phyloP scores from a whole-genome alignment of 768 basidiomycete genomes.

The Dacryopinax primogenitus region DNA sequence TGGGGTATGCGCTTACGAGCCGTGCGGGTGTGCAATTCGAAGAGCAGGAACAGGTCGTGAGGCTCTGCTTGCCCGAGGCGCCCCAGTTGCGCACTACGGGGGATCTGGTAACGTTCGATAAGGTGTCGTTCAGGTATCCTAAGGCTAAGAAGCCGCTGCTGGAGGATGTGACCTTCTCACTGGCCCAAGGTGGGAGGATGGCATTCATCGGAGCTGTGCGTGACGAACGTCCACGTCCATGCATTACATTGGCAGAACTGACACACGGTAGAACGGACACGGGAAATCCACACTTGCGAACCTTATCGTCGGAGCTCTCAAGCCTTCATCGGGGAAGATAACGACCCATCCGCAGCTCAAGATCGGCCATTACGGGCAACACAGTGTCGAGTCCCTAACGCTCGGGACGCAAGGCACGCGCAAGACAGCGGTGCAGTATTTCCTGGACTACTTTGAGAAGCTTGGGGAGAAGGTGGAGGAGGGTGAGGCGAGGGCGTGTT shows the following conservation, averaged over 20 bases:
- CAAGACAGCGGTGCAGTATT: conserved; percentile 25
- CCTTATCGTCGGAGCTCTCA: conserved; percentile 26
- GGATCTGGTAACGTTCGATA: conserved; percentile 30
- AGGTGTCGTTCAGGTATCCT: conserved; percentile 29
- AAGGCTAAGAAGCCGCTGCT: conserved; percentile 23
- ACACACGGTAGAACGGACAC: conserved; percentile 35
- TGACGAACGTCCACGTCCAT: background rate
- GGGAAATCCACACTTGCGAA: conserved; percentile 47
- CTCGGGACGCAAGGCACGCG: conserved; percentile 20
- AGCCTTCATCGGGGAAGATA: conserved; percentile 37
- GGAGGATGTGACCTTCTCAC: conserved; percentile 28
- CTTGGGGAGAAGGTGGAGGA: conserved; percentile 25
- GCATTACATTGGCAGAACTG: background rate
- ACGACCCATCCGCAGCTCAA: conserved; percentile 40
- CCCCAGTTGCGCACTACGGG: conserved; percentile 23
- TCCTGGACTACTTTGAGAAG: conserved; percentile 19
- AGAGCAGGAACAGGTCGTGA: conserved; percentile 29
- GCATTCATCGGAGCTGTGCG: conserved; percentile 33
- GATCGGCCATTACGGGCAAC: conserved; percentile 52
- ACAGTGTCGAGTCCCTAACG: conserved; percentile 44
- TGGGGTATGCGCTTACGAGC: conserved; percentile 31
- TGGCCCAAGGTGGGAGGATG: conserved; percentile 30
- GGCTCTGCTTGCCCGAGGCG: conserved; percentile 28
- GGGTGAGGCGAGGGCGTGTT: conserved; percentile 31
- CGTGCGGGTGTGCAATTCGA: conserved; percentile 34